Evolutionary conservation across 148 eudicot genomes (phyloP).

Genomic region (Arbutus unedo): DNA sequence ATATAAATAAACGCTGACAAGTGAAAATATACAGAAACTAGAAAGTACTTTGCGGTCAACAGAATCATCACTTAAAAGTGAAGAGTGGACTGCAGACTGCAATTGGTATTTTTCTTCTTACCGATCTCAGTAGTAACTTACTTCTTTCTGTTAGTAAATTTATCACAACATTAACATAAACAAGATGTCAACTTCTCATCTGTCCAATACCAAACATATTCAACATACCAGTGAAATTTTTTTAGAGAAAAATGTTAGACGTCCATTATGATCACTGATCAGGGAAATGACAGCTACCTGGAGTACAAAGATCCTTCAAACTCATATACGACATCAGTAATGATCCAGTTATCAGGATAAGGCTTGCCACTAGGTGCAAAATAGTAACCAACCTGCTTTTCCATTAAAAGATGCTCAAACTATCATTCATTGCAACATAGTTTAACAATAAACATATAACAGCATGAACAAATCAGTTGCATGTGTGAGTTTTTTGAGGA

Average conservation of each 20-base stretch:
- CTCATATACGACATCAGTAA: constrained; percentile 92
- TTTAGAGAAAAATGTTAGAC: not conserved
- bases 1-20: not conserved
- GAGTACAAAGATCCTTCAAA: constrained; percentile 84
- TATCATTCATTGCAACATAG: constrained; percentile 36
- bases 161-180: not conserved
- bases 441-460: constrained; percentile 20
- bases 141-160: not conserved
- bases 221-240: not conserved
- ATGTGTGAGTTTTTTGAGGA: not conserved
- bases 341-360: constrained; percentile 98
- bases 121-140: not conserved
- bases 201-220: not conserved
- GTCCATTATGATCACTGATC: constrained; percentile 3
- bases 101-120: not conserved
- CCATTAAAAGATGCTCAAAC: constrained; percentile 46
- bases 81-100: not conserved
- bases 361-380: constrained; percentile 99
- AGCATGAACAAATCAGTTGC: not conserved
- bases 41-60: not conserved
- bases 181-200: not conserved
- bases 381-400: constrained; percentile 93
- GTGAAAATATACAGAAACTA: not conserved
- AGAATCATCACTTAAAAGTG: not conserved
- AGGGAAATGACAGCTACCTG: constrained; percentile 48